phyloP scores from a whole-genome alignment of 495 filamentous ascomycete genomes.

The Thozetella sp. region DNA sequence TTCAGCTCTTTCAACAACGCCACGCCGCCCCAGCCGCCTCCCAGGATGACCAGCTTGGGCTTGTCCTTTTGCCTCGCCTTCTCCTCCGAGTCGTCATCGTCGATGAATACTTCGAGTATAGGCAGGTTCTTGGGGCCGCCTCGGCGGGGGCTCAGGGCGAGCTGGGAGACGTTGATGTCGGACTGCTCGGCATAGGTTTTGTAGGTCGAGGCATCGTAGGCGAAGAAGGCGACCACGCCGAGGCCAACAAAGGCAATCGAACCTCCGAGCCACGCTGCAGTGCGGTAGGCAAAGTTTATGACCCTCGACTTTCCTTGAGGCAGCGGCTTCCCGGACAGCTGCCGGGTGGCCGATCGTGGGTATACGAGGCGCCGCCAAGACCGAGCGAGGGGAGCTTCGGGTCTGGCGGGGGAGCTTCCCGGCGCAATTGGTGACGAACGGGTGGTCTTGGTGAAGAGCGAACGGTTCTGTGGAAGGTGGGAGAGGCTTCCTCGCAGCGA shows the following conservation, averaged over 20 bases:
- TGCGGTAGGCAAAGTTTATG: conserved; percentile 52
- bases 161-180: conserved; percentile 81
- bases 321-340: conserved; percentile 49
- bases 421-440: not conserved
- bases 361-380: conserved; percentile 10
- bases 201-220: conserved; percentile 95
- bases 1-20: conserved; percentile 88
- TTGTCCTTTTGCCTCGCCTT: conserved; percentile 76
- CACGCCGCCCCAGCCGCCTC: conserved; percentile 94
- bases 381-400: not conserved
- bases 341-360: conserved; percentile 18
- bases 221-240: conserved; percentile 78
- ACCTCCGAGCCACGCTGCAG: conserved; percentile 49
- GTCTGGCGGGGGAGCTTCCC: conserved; percentile 2
- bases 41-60: conserved; percentile 88
- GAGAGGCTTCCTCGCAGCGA: not conserved
- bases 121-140: conserved; percentile 97
- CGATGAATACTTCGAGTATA: conserved; percentile 81
- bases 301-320: conserved; percentile 41
- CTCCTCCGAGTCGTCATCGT: conserved; percentile 78
- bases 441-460: not conserved
- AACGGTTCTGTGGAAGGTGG: not conserved
- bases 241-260: conserved; percentile 43
- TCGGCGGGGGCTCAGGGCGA: conserved; percentile 76
- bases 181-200: conserved; percentile 60